Percentiles rank a stretch among this genome's conserved stretches.
Evolutionary conservation across 345 rosid species (phyloP).

Genomic region (Aquilaria yunnanensis): DNA sequence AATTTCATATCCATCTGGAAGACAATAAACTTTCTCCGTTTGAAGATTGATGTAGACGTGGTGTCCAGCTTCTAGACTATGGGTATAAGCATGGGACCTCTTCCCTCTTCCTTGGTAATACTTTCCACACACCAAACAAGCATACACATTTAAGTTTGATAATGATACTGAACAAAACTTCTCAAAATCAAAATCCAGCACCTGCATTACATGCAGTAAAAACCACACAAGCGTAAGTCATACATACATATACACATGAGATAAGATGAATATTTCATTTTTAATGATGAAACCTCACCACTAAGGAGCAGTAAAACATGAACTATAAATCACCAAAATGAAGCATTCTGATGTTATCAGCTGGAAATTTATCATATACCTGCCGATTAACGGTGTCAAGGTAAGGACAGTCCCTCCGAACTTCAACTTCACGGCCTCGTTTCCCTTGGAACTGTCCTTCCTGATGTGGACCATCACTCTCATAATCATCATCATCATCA

Average conservation of each 20-base stretch:
- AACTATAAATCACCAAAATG: too few relatives aligned
- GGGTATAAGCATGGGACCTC: slow-evolving; percentile 96
- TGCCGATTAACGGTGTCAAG: slow-evolving; percentile 99
- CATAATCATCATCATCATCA: slow-evolving; percentile 38
- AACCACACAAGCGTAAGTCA: neutral
- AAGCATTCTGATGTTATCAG: neutral
- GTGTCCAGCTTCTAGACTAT: slow-evolving; percentile 96
- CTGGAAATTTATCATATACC: slow-evolving; percentile 28
- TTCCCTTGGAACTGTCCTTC: slow-evolving; percentile 30
- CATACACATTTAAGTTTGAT: slow-evolving; percentile 86
- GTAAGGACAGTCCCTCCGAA: slow-evolving; percentile 93
- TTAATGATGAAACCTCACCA: too few relatives aligned
- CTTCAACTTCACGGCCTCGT: slow-evolving; percentile 50
- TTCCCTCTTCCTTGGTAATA: slow-evolving; percentile 94
- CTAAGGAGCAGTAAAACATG: too few relatives aligned
- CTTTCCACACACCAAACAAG: slow-evolving; percentile 95
- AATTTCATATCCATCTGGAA: slow-evolving; percentile 97
- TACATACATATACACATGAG: neutral
- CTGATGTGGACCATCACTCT: slow-evolving; percentile 17
- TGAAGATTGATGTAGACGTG: slow-evolving; percentile 89
- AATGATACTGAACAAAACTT: slow-evolving; percentile 88
- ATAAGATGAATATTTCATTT: neutral
- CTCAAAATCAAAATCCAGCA: slow-evolving; percentile 97
- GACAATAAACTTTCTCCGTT: slow-evolving; percentile 90
- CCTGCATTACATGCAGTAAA: slow-evolving; percentile 31